Evolutionary conservation across 78 protist species (phyloP), one percentile per base, ranked within the genome.

Genomic region (Dictyostelium citrinum): DNA sequence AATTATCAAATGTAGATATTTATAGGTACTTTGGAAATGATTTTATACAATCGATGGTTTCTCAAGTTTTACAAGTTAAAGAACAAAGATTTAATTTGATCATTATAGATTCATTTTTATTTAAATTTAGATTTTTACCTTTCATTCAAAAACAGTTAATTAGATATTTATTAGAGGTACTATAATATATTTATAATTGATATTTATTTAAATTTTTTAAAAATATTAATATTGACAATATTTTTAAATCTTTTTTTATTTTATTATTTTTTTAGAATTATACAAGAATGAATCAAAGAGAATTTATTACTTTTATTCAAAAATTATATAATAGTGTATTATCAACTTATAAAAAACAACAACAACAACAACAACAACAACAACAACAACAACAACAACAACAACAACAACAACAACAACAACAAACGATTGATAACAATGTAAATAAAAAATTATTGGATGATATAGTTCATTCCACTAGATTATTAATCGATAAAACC

Each of bases 111-210:
- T 37, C 43, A 10, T 88, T 88, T 46, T 35, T 88, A 22, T 49
- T 76, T 9, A 76, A 78, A 67, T 88, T 33, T 64, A 88, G 75
- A 55, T 68, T 29, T 8, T 22, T 67, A 24, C 84, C 84, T 43
- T 88, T 78, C 71, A 77, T 88, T 68, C 58, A 64, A 39, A 51
- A 68, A 22, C 93, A 88, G 68, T n/a, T 78, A 31, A 20, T 88
- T 39, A 14, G 93, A 43, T 88, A 79, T 46, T 35, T 88, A 9
- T 67, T 79, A 39, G 93, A 82, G 49, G 85, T 81, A 81, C 7
- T 11, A 14, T 43, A 9, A 6, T 43, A 43, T 43, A 10, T 9
- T 43, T 43, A 43, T 10, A 43, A 16, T 45, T 35, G 7, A 0
- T 27, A 4, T 20, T 29, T 55, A 31, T 58, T n/a, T 6, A 22